phyloP scores from a whole-genome alignment of 129 eudicot species.

The Artemisia annua region DNA sequence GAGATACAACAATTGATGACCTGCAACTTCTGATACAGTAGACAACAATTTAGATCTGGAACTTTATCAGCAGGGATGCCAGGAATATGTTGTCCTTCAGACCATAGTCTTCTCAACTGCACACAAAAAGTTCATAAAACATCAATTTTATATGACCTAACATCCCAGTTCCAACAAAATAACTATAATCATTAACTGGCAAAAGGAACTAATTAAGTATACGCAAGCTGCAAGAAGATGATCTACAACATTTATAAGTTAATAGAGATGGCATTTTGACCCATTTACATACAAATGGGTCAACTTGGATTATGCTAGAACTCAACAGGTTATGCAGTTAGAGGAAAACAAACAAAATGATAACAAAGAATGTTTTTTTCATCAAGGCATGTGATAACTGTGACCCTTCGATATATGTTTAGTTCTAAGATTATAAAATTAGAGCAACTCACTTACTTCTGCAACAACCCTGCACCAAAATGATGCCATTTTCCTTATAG shows the following conservation, averaged over 20 bases:
- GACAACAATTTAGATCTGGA: constrained; percentile 83
- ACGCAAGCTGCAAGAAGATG: too few relatives aligned
- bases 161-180: too few relatives aligned
- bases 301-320: background rate
- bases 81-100: constrained; percentile 80
- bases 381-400: background rate
- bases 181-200: too few relatives aligned
- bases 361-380: background rate
- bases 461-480: constrained; percentile 73
- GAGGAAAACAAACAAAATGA: background rate
- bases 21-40: constrained; percentile 50
- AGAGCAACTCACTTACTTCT: constrained; percentile 63
- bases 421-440: constrained; percentile 4
- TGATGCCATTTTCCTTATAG: constrained; percentile 73
- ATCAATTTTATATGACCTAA: background rate
- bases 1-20: too few relatives aligned
- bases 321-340: background rate
- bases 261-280: background rate
- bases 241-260: too few relatives aligned
- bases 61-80: too few relatives aligned
- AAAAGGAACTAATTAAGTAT: too few relatives aligned
- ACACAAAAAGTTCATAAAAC: constrained; percentile 22
- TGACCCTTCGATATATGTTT: background rate
- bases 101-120: constrained; percentile 92
- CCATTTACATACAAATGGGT: background rate